phyloP scores from a whole-genome alignment of 2,329 filamentous ascomycete species.

The Colletotrichum shisoi region DNA sequence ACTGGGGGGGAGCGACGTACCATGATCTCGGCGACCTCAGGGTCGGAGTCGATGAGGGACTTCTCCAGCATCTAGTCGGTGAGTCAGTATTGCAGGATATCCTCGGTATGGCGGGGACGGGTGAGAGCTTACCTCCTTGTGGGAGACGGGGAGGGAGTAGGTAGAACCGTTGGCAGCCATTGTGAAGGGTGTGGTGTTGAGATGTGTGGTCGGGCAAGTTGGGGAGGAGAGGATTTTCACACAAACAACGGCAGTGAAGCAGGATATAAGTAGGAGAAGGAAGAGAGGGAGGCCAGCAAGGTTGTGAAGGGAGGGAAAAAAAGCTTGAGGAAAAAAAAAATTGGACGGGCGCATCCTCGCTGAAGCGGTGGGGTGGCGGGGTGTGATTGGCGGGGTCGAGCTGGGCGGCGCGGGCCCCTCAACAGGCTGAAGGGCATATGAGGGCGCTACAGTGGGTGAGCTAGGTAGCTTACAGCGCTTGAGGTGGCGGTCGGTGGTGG shows the following conservation, averaged over 20 bases:
- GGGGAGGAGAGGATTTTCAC: constrained; percentile 22
- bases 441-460: neutral
- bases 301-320: constrained; percentile 35
- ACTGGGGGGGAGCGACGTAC: constrained; percentile 59
- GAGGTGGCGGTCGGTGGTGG: neutral
- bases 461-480: constrained; percentile 1
- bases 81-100: constrained; percentile 47
- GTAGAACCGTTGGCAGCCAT: constrained; percentile 55
- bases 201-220: constrained; percentile 11
- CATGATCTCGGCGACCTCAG: constrained; percentile 97
- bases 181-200: constrained; percentile 41
- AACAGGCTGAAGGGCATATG: neutral
- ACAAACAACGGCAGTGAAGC: constrained; percentile 37
- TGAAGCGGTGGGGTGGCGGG: constrained; percentile 39
- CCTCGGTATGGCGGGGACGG: constrained; percentile 37
- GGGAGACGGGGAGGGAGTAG: constrained; percentile 62
- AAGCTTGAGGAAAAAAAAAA: constrained; percentile 39
- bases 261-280: constrained; percentile 21
- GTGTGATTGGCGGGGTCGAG: constrained; percentile 39
- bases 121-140: constrained; percentile 59
- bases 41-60: constrained; percentile 87
- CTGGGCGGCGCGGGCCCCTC: constrained; percentile 19
- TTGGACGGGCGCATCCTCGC: constrained; percentile 32
- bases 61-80: constrained; percentile 85
- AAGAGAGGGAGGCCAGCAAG: constrained; percentile 18